Conservation (phyloP, 345 rosid species). For the Syzygium oleosum region DNA sequence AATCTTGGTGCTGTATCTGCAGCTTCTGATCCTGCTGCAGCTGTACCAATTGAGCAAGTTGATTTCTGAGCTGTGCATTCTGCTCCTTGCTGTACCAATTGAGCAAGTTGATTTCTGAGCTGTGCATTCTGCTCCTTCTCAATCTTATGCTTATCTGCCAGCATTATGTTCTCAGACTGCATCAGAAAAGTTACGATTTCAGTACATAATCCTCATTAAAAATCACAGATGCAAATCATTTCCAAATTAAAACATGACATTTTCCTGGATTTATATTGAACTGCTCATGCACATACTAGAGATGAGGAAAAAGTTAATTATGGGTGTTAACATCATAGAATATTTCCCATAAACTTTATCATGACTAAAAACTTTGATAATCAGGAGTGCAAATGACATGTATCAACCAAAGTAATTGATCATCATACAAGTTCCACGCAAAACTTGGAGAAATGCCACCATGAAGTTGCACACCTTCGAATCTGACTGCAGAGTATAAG, state of each 20-base stretch:
- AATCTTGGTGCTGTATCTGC: constrained; percentile 61
- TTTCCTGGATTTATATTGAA: not conserved
- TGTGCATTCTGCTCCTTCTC: constrained; percentile 89
- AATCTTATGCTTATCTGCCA: constrained; percentile 52
- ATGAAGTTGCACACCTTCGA: constrained; percentile 50
- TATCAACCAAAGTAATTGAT: not conserved
- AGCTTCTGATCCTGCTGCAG: constrained; percentile 69
- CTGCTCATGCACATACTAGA: too few species aligned
- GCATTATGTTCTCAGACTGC: constrained; percentile 79
- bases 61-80: too few species aligned
- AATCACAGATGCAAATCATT: too few species aligned
- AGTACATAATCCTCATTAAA: too few species aligned
- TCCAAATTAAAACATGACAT: not conserved
- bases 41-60: too few species aligned
- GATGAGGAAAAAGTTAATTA: too few species aligned
- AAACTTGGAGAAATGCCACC: constrained; percentile 6
- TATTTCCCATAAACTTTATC: too few species aligned
- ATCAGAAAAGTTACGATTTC: not conserved
- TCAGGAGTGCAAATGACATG: not conserved
- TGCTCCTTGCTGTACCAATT: too few species aligned
- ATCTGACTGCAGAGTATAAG: constrained; percentile 82
- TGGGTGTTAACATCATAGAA: too few species aligned
- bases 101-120: constrained; percentile 77
- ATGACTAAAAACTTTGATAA: not conserved
- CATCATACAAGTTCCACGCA: not conserved